Conservation (phyloP, 2,329 filamentous ascomycete genomes). For the Curvularia spicifera region DNA sequence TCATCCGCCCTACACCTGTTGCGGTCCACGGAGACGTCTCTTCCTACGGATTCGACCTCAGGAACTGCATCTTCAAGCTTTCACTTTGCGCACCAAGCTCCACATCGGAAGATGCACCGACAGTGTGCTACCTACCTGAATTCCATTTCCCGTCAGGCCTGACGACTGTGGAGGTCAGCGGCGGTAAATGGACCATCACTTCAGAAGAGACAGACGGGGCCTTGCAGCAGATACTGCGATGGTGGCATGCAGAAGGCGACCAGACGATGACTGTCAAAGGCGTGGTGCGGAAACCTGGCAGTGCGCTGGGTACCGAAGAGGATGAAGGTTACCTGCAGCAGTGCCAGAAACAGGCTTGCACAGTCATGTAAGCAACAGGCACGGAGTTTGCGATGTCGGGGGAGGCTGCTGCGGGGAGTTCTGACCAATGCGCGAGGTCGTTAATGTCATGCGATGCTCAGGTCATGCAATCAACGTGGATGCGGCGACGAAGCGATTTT, state of each 20-base stretch:
- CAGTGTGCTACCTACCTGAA: slow-evolving; percentile 83
- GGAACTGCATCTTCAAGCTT: slow-evolving; percentile 77
- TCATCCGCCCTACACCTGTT: slow-evolving; percentile 83
- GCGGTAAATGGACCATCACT: slow-evolving; percentile 88
- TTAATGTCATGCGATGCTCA: slow-evolving; percentile 40
- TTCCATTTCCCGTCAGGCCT: slow-evolving; percentile 86
- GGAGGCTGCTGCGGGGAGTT: slow-evolving; percentile 20
- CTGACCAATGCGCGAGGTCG: slow-evolving; percentile 26
- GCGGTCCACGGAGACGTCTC: slow-evolving; percentile 73
- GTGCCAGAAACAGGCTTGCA: slow-evolving; percentile 55
- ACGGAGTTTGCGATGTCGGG: background rate
- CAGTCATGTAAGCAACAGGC: slow-evolving; percentile 49
- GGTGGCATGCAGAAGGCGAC: slow-evolving; percentile 91
- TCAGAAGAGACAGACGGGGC: slow-evolving; percentile 72
- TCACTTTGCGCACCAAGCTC: slow-evolving; percentile 67
- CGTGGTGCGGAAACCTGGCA: slow-evolving; percentile 64
- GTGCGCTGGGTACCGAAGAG: slow-evolving; percentile 63
- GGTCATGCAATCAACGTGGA: slow-evolving; percentile 39
- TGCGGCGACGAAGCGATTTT: slow-evolving; percentile 11
- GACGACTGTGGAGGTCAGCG: slow-evolving; percentile 75
- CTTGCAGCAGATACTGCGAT: slow-evolving; percentile 76
- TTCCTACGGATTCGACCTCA: slow-evolving; percentile 81
- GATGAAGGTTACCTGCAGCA: slow-evolving; percentile 80
- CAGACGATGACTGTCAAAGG: slow-evolving; percentile 81
- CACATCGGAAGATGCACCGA: slow-evolving; percentile 71